Conservation (phyloP, 345 rosid species). For the Brassica juncea region DNA sequence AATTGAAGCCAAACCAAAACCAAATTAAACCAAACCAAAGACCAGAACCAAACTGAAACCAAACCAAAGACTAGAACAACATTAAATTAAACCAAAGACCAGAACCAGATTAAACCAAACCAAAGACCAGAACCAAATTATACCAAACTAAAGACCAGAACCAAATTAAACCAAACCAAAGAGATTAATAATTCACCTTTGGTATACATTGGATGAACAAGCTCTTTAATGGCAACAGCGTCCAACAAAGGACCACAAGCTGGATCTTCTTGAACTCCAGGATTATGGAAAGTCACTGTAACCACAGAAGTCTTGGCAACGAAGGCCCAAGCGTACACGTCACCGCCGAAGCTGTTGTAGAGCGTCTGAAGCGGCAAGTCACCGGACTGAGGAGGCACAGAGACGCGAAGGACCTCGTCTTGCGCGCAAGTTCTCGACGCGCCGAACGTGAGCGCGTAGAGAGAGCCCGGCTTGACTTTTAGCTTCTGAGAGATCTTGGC, state of each 20-base stretch:
- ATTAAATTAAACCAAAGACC: background rate
- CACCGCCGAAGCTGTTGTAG: constrained; percentile 83
- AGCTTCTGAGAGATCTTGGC: constrained; percentile 83
- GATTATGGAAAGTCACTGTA: constrained; percentile 71
- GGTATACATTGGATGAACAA: constrained; percentile 60
- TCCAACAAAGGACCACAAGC: constrained; percentile 96
- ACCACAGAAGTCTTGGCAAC: constrained; percentile 47
- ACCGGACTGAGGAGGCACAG: constrained; percentile 66
- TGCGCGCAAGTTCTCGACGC: constrained; percentile 98
- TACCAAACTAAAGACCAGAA: background rate
- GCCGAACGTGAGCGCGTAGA: constrained; percentile 90
- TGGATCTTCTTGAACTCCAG: constrained; percentile 96
- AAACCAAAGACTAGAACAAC: background rate
- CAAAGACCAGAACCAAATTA: background rate
- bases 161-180: background rate
- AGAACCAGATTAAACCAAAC: background rate
- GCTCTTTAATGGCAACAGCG: constrained; percentile 92
- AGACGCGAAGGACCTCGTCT: constrained; percentile 81
- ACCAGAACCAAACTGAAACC: too few species aligned
- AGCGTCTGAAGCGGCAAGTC: constrained; percentile 93
- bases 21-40: too few species aligned
- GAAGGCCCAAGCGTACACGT: constrained; percentile 87
- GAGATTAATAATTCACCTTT: too few species aligned
- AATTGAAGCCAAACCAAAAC: background rate
- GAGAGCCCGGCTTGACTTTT: constrained; percentile 58